A percentile compares a stretch with the other conserved stretches of the same genome.
Evolutionary conservation across 2,329 filamentous ascomycete species (phyloP).

Genomic region (Davidsoniella virescens): DNA sequence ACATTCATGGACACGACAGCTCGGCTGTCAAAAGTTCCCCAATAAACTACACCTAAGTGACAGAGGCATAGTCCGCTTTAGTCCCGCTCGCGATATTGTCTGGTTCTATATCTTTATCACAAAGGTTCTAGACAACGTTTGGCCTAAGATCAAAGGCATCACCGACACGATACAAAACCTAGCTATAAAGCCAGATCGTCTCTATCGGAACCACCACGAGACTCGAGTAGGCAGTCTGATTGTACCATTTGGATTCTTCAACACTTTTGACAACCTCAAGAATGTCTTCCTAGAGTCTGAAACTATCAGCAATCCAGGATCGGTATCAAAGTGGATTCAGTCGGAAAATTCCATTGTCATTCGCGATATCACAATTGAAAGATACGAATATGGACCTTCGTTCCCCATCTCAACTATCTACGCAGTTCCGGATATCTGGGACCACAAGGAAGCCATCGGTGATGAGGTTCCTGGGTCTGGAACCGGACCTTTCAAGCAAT

Average conservation of each 20-base stretch:
- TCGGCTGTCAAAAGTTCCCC: constrained; percentile 3
- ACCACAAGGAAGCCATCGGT: neutral
- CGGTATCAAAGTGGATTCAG: constrained; percentile 5
- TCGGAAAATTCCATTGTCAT: constrained; percentile 4
- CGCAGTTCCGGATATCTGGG: constrained; percentile 2
- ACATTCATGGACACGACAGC: constrained; percentile 1
- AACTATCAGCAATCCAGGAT: neutral
- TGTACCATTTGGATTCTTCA: constrained; percentile 1
- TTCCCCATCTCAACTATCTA: neutral
- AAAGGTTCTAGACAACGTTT: neutral
- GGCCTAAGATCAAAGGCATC: neutral
- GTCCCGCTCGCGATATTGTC: constrained; percentile 4
- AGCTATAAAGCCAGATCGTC: neutral
- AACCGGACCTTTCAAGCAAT: neutral
- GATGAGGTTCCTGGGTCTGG: neutral
- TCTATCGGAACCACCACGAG: neutral
- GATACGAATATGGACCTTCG: neutral
- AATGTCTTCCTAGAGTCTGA: constrained; percentile 7
- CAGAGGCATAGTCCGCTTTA: constrained; percentile 1
- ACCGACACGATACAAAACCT: constrained; percentile 8
- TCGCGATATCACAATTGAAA: constrained; percentile 3
- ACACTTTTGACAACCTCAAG: constrained; percentile 4
- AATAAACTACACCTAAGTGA: neutral
- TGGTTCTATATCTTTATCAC: neutral
- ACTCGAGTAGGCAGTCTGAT: neutral